Evolutionary conservation across 768 basidiomycete species (phyloP), one percentile per base, ranked within the genome.

Genomic region (Podaxis carcinomalis): DNA sequence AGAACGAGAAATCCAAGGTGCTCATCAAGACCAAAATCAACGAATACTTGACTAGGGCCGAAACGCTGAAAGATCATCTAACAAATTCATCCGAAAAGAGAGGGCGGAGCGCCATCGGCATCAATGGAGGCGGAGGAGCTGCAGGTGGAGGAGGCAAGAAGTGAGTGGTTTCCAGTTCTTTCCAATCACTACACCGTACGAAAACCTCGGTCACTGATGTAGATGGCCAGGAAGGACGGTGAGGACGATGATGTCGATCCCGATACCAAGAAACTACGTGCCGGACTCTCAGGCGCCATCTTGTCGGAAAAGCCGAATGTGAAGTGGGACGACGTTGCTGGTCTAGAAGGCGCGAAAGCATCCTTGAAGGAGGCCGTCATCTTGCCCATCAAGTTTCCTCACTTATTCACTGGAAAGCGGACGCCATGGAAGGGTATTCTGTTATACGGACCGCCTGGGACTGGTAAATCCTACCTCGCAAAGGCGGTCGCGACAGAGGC

Each of bases 401-500:
- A 98, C 74, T 83, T 99, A 28, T 99, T 99, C 76, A 98, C 95
- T 1, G 97, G 96, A 40, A 98, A 98, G 74, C 89, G 97, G 16
- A 98, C 95, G 9, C 96, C 97, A 2, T 98, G 97, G 97, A 83
- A 82, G 51, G 97, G 97, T 5, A 98, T 99, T 56, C 75, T 99
- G 59, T 79, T 99, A 3, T 99, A 99, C 69, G 97, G 97, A 0
- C 97, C 97, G 16, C 97, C 97, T 0, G 97, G 97, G 2, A 98
- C 97, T 9, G 97, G 97, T 13, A 99, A 99, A 77, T 92, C 89
- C 46, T 98, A 89, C 71, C 83, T 99, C 46, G 97, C 97, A 2
- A 99, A 99, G 73, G 97, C 97, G 0, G 97, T 99, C 23, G 97
- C 97, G 16, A 99, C 97, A 13, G 97, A 99, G 74, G 95, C 97